Evolutionary conservation across 352 stramenopile species (phyloP), one percentile per base, ranked within the genome.

Genomic region (Phytophthora tentaculata): DNA sequence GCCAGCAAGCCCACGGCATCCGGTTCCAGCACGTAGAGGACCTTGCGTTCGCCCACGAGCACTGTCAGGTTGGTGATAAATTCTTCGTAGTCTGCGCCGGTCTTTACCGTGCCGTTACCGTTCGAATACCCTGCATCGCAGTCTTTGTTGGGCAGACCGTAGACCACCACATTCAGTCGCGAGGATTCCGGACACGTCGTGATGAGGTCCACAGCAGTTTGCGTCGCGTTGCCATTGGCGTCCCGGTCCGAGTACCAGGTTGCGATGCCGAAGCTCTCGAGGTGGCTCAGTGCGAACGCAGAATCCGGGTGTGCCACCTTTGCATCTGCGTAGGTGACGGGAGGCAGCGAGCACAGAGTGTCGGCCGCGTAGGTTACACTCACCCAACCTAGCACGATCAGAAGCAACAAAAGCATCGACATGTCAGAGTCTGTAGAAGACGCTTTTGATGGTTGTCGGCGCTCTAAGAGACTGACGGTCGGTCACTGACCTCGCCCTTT

Each of bases 61-160:
- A 56, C 29, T n/a, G 76, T 75, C 20, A 90, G 61, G 39, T 68
- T 79, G 5, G 73, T 67, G 16, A 93, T 64, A 63, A 85, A 93
- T 20, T 69, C 56, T 50, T 61, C 44, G 67, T 93, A 93, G 28
- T 89, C 65, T 0, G 4, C 71, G 0, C 64, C 60, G 24, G 80
- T 88, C 39, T 71, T 83, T 56, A 79, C 74, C 0, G 66, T 73
- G 26, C 71, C 65, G 6, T 73, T 56, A 1, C 61, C 68, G 24
- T 64, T 64, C 20, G 82, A 92, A 56, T 84, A 86, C 13, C 73
- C 75, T 0, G 79, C 81, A 6, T 80, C 73, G 56, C 86, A 94
- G 76, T 94, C 86, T 53, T 94, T 94, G 61, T 89, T 88, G 3
- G 86, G 83, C 26, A 94, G 69, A 26, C 86, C 86, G 66, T 92